Evolutionary conservation across 1,284 basidiomycete species (phyloP).

Genomic region (Mycena sp.): DNA sequence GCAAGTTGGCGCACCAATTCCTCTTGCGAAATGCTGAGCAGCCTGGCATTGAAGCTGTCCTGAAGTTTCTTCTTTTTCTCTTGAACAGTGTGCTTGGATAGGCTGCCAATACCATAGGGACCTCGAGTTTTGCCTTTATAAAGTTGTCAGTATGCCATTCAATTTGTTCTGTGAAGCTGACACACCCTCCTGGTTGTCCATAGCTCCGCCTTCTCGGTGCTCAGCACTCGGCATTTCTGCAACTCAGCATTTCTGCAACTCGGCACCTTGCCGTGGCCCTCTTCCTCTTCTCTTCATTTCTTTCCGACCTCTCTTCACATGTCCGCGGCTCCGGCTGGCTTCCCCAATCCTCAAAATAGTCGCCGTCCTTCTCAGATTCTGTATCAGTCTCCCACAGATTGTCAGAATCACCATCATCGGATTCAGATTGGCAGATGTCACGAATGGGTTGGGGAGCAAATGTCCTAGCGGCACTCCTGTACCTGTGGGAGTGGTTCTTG

Average conservation of each 20-base stretch:
- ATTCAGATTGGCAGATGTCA: neutral
- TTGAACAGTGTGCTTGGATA: neutral
- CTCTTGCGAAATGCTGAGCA: too few species aligned
- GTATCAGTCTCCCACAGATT: neutral
- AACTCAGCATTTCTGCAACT: neutral
- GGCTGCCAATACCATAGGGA: too few species aligned
- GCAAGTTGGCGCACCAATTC: too few species aligned
- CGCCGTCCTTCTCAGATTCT: neutral
- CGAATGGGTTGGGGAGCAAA: neutral
- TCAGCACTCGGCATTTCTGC: too few species aligned
- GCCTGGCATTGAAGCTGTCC: too few species aligned
- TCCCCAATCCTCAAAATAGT: neutral
- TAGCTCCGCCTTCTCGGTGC: neutral
- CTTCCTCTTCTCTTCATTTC: neutral
- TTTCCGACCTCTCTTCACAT: neutral
- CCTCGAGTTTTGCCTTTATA: too few species aligned
- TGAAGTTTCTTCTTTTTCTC: too few species aligned
- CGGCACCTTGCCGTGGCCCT: neutral
- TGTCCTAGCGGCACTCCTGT: neutral
- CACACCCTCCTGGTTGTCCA: neutral
- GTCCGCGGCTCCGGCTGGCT: neutral
- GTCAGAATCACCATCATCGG: neutral
- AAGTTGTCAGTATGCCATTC: too few species aligned
- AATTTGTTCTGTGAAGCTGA: too few species aligned
- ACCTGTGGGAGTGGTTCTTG: neutral